A percentile compares a stretch with the other conserved stretches of the same genome.
Evolutionary conservation across 129 eudicot species (phyloP).

Genomic region (Centaurea solstitialis): DNA sequence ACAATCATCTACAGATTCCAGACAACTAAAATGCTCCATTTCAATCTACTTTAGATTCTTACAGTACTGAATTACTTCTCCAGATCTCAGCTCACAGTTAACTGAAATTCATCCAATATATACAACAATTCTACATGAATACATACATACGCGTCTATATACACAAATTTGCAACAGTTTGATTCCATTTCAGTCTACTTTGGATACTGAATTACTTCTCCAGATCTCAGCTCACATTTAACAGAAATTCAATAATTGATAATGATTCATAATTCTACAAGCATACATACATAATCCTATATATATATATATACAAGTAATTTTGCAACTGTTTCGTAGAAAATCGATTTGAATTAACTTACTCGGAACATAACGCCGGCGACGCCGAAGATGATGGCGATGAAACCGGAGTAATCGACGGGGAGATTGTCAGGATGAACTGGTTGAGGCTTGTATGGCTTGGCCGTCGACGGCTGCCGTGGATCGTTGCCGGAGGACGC

Average conservation of each 20-base stretch:
- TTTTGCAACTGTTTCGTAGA: neutral
- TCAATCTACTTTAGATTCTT: neutral
- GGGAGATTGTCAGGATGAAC: constrained; percentile 74
- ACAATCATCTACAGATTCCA: constrained; percentile 5
- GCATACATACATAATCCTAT: neutral
- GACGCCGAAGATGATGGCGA: constrained; percentile 87
- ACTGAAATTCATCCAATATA: neutral
- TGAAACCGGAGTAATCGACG: constrained; percentile 85
- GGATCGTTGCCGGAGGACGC: constrained; percentile 82
- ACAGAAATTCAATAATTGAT: too few species aligned
- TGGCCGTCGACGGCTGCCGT: constrained; percentile 78
- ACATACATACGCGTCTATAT: too few species aligned
- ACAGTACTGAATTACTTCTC: neutral
- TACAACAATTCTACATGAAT: neutral
- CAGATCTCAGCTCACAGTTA: constrained; percentile 5
- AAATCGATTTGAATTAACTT: neutral
- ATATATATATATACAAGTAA: neutral
- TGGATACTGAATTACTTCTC: neutral
- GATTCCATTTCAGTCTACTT: neutral
- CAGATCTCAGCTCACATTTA: too few species aligned
- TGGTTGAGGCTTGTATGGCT: constrained; percentile 56
- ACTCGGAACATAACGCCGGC: constrained; percentile 94
- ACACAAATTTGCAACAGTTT: too few species aligned
- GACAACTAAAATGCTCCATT: neutral
- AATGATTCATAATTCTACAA: too few species aligned